Conservation (phyloP, 2,329 filamentous ascomycete genomes). For the Xylariaceae sp. region DNA sequence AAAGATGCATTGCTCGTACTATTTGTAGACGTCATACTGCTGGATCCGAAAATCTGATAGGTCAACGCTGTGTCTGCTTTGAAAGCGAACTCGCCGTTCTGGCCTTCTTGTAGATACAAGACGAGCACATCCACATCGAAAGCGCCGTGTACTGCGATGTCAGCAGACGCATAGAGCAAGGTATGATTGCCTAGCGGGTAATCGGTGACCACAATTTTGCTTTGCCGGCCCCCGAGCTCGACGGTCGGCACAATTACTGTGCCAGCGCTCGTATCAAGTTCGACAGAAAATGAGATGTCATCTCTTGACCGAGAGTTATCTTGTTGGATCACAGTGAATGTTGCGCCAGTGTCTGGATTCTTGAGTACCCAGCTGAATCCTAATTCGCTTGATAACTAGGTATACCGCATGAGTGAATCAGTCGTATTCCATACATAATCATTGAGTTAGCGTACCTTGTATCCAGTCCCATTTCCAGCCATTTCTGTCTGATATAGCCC, state of each 20-base stretch:
- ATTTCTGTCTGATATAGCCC: background rate
- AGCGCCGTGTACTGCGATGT: background rate
- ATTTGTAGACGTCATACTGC: background rate
- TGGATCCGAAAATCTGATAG: background rate
- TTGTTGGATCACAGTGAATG: background rate
- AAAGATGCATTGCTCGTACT: too few species aligned
- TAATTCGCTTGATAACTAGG: too few species aligned
- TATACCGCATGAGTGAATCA: too few species aligned
- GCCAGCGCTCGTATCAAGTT: background rate
- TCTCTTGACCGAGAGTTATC: background rate
- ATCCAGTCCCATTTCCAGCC: background rate
- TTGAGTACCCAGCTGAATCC: background rate
- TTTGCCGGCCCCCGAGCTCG: background rate
- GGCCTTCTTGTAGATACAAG: background rate
- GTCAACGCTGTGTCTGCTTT: background rate
- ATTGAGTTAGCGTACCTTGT: background rate
- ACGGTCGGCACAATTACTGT: background rate
- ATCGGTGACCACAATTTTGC: background rate
- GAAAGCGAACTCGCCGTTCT: conserved; percentile 1
- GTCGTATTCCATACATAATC: too few species aligned
- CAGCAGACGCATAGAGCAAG: background rate
- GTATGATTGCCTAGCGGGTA: background rate
- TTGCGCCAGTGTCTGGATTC: background rate
- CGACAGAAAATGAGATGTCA: background rate
- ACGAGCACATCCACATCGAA: background rate